Evolutionary conservation across 176 grass and related monocot genomes (phyloP), one percentile per base, ranked within the genome.

Genomic region (Eleusine coracana): DNA sequence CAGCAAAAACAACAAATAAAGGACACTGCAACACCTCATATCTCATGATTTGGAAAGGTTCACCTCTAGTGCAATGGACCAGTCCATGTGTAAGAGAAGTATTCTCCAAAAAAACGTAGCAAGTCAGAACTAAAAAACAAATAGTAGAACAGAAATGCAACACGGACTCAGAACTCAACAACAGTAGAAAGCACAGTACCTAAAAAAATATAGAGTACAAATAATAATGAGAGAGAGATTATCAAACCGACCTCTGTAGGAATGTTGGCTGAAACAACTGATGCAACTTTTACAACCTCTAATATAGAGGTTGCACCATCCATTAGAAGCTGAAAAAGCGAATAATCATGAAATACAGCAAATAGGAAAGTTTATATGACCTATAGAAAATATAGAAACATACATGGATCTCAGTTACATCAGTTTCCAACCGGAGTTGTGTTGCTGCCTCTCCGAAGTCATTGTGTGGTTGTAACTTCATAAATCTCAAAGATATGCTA

Each of bases 361-460:
- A 80, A 87, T 70, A 82, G 46, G 74, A 73, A 59, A 87, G 70
- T 10, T 48, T 63, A 73, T 5, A 88, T 71, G 18, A 54, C 45
- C 34, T 31, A 76, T 39, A 74, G 21, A 65, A 79, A 80, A 76
- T 20, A 68, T 4, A 18, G 55, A 78, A 70, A 79, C 90, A 50
- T 97, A 98, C 96, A 86, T 91, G 81, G 88, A 98, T 93, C 50
- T 93, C 74, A 20, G 76, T 87, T 80, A 92, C 68, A 82, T 90
- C 85, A 80, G 94, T 81, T 85, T 91, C 81, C 82, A 98, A 82
- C 82, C 72, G 76, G 79, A 98, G 68, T 56, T 86, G 87, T 80
- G 91, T 82, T 84, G 77, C 70, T 66, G 82, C 80, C 86, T 90
- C 91, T 79, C 56, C 77, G 7, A 84, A 85, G 74, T 85, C 84